Evolutionary conservation across 2,329 filamentous ascomycete genomes (phyloP).

Genomic region (Lizonia empirigonia): DNA sequence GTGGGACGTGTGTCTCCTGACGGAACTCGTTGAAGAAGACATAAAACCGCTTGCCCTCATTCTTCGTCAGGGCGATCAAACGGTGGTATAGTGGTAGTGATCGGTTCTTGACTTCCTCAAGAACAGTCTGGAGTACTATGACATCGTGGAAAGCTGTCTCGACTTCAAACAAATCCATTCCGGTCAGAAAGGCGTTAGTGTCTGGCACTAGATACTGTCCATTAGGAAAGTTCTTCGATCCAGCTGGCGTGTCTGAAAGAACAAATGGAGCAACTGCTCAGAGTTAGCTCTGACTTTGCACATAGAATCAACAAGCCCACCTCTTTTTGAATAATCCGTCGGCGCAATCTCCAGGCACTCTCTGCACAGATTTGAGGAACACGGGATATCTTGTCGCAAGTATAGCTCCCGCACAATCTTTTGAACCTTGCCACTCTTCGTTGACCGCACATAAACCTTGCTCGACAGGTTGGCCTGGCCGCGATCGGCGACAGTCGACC

Average conservation of each 20-base stretch:
- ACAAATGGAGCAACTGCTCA: slow-evolving; percentile 76
- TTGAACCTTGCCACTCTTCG: slow-evolving; percentile 94
- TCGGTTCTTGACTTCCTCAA: slow-evolving; percentile 93
- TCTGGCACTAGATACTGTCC: slow-evolving; percentile 96
- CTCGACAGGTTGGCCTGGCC: slow-evolving; percentile 79
- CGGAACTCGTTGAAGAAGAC: slow-evolving; percentile 99
- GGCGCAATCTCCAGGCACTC: slow-evolving; percentile 76
- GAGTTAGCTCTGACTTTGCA: slow-evolving; percentile 26
- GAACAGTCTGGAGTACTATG: slow-evolving; percentile 92
- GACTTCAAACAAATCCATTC: slow-evolving; percentile 96
- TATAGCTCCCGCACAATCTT: slow-evolving; percentile 98
- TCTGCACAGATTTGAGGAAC: slow-evolving; percentile 87
- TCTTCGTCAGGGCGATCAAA: slow-evolving; percentile 86
- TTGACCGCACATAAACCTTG: slow-evolving; percentile 95
- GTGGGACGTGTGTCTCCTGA: slow-evolving; percentile 82
- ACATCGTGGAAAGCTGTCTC: slow-evolving; percentile 93
- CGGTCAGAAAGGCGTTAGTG: slow-evolving; percentile 92
- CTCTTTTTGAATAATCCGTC: slow-evolving; percentile 75
- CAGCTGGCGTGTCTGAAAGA: slow-evolving; percentile 85
- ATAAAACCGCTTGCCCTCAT: slow-evolving; percentile 96
- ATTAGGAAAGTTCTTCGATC: slow-evolving; percentile 78
- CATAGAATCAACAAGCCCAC: slow-evolving; percentile 52
- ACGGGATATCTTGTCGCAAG: slow-evolving; percentile 93
- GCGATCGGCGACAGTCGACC: slow-evolving; percentile 60
- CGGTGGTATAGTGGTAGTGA: slow-evolving; percentile 95